Conservation (phyloP, 768 basidiomycete genomes). For the Glaciozyma martinii region DNA sequence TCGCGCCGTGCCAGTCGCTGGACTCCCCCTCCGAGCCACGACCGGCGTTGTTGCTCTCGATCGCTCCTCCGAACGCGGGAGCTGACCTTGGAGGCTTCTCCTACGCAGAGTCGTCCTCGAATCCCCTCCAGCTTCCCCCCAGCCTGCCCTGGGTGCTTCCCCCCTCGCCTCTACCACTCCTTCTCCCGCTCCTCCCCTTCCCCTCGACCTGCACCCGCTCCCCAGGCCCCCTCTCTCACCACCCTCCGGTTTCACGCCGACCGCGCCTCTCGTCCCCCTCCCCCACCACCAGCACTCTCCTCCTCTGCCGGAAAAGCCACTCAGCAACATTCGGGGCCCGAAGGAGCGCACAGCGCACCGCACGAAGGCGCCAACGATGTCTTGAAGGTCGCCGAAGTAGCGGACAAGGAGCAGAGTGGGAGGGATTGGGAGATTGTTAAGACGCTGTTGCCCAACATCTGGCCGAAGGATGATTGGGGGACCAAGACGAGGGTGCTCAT, state of each 20-base stretch:
- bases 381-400: not conserved
- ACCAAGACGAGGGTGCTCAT: slow-evolving; percentile 72
- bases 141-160: not conserved
- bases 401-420: slow-evolving; percentile 24
- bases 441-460: slow-evolving; percentile 74
- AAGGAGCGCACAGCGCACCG: not conserved
- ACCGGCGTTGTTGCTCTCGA: no score
- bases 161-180: not conserved
- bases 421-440: slow-evolving; percentile 78
- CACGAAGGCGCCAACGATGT: slow-evolving; percentile 21
- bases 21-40: no score
- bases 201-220: no score
- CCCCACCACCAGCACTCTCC: not conserved
- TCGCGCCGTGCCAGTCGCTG: no score
- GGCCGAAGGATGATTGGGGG: slow-evolving; percentile 68
- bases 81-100: no score
- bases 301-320: not conserved
- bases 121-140: no score
- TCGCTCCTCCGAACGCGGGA: no score
- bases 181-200: not conserved
- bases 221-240: not conserved
- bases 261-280: not conserved
- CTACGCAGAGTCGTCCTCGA: no score
- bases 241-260: slow-evolving; percentile 4
- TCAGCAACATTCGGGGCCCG: not conserved